phyloP scores from a whole-genome alignment of 140 eudicot species.

The Bidens hawaiensis region DNA sequence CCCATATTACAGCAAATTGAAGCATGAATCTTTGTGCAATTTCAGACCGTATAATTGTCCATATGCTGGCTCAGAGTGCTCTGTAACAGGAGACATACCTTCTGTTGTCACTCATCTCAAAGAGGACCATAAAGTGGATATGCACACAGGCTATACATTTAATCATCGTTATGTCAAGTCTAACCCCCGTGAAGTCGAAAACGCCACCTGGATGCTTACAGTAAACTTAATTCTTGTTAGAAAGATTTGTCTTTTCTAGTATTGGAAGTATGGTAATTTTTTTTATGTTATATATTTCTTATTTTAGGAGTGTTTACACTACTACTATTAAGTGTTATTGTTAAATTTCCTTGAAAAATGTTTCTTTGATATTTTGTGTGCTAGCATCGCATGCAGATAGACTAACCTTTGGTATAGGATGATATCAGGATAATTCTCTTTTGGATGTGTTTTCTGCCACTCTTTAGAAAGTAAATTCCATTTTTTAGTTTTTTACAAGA shows the following conservation, averaged over 20 bases:
- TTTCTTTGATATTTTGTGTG: neutral
- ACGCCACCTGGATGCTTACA: slow-evolving; percentile 96
- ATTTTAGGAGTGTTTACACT: too few species aligned
- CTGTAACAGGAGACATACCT: slow-evolving; percentile 75
- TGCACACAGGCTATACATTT: slow-evolving; percentile 87
- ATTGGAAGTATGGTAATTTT: too few species aligned
- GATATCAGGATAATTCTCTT: too few species aligned
- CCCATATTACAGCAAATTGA: too few species aligned
- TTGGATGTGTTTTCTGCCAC: too few species aligned
- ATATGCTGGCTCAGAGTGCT: slow-evolving; percentile 89
- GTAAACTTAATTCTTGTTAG: slow-evolving; percentile 31
- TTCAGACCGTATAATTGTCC: slow-evolving; percentile 90
- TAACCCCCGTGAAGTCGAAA: slow-evolving; percentile 95
- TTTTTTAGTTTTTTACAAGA: too few species aligned
- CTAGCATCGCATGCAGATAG: neutral
- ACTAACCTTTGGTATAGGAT: too few species aligned
- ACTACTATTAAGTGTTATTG: too few species aligned
- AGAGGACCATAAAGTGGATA: slow-evolving; percentile 93
- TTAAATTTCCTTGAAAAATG: too few species aligned
- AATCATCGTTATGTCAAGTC: slow-evolving; percentile 90
- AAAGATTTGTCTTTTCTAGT: too few species aligned
- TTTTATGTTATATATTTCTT: too few species aligned
- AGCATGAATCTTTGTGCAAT: slow-evolving; percentile 75
- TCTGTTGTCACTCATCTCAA: slow-evolving; percentile 65
- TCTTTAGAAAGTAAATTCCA: too few species aligned